Base-by-base conservation (phyloP, 345 rosid species). In the Citrus sp. region DNA sequence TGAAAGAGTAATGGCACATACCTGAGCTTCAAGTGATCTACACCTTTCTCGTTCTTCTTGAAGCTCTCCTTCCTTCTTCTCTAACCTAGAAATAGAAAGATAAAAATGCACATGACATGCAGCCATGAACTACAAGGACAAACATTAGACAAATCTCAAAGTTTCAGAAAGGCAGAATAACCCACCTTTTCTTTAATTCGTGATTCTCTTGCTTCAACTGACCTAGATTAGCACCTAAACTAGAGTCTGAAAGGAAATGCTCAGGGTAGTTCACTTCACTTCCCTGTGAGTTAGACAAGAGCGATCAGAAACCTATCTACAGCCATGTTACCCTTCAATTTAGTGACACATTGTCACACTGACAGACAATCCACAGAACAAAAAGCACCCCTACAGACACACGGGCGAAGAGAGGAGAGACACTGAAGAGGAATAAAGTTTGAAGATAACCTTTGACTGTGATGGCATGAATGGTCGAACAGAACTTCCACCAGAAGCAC, bases 131-230 rank as follows among this genome's bases (percentile, higher is more conserved):
- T 61, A 9, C 58, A 49, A 66, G 6, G 5, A 37, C 49, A 56
- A 60, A 61, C 60, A 67, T 75, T 35, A 55, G 73, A 35, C 12
- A 24, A 14, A 46, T 59, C 34, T 46, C 51, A 46, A 18, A 66
- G 70, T 46, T 28, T 12, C 35, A 75, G 54, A 30, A 69, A 14
- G 32, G 19, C 59, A 81, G 19, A 69, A 51, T 62, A 85, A 63
- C 60, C 9, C 9, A 95, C 94, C 97, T 88, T 27, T 88, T 86
- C 85, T 59, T 89, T n/a, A 93, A 85, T 72, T 75, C 85, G 34
- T 46, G 77, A 70, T 88, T 95, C 83, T 95, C 97, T 83, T 84
- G 88, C 55, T 85, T 89, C 78, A 95, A 77, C 79, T 70, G 71
- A 49, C 75, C 83, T 58, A 89, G 70, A 24, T 75, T 83, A 67